Evolutionary conservation across 441 rosid species (phyloP), one percentile per base, ranked within the genome.

Genomic region (Bruguiera hainesii): DNA sequence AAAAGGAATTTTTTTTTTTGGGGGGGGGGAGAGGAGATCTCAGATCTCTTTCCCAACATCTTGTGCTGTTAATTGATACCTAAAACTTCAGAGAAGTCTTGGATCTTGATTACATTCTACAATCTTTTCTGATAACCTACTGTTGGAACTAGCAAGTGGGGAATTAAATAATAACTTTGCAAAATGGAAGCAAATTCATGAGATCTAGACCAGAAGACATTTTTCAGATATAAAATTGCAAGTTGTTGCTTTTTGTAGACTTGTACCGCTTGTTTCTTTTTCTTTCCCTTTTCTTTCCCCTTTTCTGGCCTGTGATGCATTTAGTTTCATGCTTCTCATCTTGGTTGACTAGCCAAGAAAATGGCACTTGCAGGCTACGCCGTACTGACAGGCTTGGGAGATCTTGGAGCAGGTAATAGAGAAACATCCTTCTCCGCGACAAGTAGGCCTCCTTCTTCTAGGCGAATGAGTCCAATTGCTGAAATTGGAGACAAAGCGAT

Each of bases 351-450:
- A 57, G 51, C 53, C 68, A 21, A 29, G 68, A 71, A 64, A 61
- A 58, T 37, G 52, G 62, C 29, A 30, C 53, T 70, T 28, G 71
- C 79, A 93, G 98, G 89, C 11, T 93, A 80, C 70, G 90, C 84
- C 66, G 82, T 80, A 55, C 69, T 87, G 82, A 80, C 83, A 78
- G 81, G 78, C 25, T 75, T 86, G 75, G 91, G 85, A 42, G 84
- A 83, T 63, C 81, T 71, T 64, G 93, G 87, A 56, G 76, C 76
- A 23, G 61, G 73, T 42, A 71, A 72, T 3, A 75, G 72, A 60
- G 85, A 80, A 51, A 56, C 82, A 7, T 56, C 87, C 21, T 83
- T 76, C 68, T 73, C 81, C 68, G 70, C 80, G 3, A 72, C 82
- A 28, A 75, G 79, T 66, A 82, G 79, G 71, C 84, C 80, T 35